These are phyloP conservation scores for Cyberlindnera meyerae DNA, from an alignment of 805 yeast genomes.

Conservation along the genomic window DNA sequence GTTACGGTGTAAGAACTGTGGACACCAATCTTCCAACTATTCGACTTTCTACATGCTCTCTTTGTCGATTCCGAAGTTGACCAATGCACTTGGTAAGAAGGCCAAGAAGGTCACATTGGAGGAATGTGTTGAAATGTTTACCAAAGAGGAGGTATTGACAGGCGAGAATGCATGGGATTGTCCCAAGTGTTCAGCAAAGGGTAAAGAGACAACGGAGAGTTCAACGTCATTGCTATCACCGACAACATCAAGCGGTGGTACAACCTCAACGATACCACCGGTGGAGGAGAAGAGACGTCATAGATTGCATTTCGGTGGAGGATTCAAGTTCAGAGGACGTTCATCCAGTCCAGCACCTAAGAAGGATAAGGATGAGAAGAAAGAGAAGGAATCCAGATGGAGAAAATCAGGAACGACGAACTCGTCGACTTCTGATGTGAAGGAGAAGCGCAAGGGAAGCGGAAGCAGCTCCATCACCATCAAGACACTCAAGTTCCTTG, in stretches of 20 bases:
- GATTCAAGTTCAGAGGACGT: constrained; percentile 26
- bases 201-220: too few relatives aligned
- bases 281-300: constrained; percentile 18
- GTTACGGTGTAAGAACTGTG: constrained; percentile 61
- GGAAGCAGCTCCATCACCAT: too few relatives aligned
- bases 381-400: constrained; percentile 11
- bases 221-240: too few relatives aligned
- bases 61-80: constrained; percentile 48
- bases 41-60: constrained; percentile 59
- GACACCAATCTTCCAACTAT: constrained; percentile 52
- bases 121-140: constrained; percentile 59
- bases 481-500: constrained; percentile 68
- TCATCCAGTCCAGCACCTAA: constrained; percentile 25
- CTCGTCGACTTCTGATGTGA: too few relatives aligned
- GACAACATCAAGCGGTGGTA: too few relatives aligned
- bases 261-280: background rate
- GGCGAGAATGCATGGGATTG: constrained; percentile 85
- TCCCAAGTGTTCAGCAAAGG: constrained; percentile 51
- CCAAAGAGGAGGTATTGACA: constrained; percentile 56
- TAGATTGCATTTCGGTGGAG: constrained; percentile 19
- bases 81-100: constrained; percentile 27
- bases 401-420: constrained; percentile 28
- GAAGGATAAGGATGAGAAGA: constrained; percentile 6
- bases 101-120: constrained; percentile 42
- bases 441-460: constrained; percentile 7